Conservation (phyloP, 2,329 filamentous ascomycete species). For the Dichotomopilus funicola region DNA sequence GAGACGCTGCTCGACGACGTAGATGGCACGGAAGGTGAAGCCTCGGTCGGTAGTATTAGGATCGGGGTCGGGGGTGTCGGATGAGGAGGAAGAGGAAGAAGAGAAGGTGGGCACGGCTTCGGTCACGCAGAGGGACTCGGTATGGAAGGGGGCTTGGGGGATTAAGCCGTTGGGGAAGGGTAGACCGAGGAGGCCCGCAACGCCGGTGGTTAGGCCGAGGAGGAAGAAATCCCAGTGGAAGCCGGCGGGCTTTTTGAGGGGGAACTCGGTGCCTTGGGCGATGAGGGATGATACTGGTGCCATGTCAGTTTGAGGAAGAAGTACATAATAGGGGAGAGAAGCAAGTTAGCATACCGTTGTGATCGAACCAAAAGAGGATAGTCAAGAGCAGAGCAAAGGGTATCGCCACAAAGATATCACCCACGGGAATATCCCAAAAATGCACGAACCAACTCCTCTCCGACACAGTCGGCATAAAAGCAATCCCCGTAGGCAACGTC, state of each 20-base stretch:
- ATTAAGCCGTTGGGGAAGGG: slow-evolving; percentile 81
- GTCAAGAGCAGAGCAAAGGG: slow-evolving; percentile 80
- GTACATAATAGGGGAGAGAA: neutral
- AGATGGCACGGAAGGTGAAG: slow-evolving; percentile 44
- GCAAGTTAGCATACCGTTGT: slow-evolving; percentile 54
- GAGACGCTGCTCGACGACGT: slow-evolving; percentile 71
- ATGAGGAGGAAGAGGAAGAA: neutral
- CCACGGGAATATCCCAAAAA: slow-evolving; percentile 70
- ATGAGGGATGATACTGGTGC: slow-evolving; percentile 68
- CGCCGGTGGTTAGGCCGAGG: slow-evolving; percentile 68
- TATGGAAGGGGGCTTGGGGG: slow-evolving; percentile 78
- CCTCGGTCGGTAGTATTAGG: slow-evolving; percentile 42
- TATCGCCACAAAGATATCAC: slow-evolving; percentile 75
- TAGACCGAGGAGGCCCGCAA: slow-evolving; percentile 68
- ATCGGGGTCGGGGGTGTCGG: neutral
- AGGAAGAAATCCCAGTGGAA: slow-evolving; percentile 85
- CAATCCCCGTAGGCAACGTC: slow-evolving; percentile 65
- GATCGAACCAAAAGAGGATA: slow-evolving; percentile 83
- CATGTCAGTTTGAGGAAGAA: neutral
- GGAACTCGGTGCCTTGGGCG: slow-evolving; percentile 76
- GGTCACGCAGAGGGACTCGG: slow-evolving; percentile 69
- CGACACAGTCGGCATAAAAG: slow-evolving; percentile 67
- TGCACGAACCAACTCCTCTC: slow-evolving; percentile 70
- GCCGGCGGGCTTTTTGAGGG: slow-evolving; percentile 70
- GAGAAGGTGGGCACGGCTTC: slow-evolving; percentile 42